Evolutionary conservation across 2,329 filamentous ascomycete genomes (phyloP), one percentile per base, ranked within the genome.

Genomic region (Microdochium nivale): DNA sequence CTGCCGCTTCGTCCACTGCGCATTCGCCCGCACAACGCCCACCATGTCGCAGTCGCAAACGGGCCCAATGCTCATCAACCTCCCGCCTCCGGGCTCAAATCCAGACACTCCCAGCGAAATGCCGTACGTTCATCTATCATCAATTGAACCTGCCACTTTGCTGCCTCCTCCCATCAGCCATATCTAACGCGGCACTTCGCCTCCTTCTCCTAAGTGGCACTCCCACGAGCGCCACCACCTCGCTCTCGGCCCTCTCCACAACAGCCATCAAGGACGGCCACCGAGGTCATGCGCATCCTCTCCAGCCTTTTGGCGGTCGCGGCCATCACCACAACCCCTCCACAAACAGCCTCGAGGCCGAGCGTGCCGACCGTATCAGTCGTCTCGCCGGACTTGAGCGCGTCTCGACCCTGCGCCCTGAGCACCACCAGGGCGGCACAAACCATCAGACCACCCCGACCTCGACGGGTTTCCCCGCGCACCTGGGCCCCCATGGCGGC

Each of bases 211-310:
- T 35, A 58, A 95, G 90, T 57, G 91, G 92, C 62, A 97, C 92
- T 2, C 92, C 92, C 2, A 96, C 94, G 58, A 95, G 90, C 59
- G 87, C 88, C 40, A 95, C 89, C 3, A 96, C 91, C 13, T 95
- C 90, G 49, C 85, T 97, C 62, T 96, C 90, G 25, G 86, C 90
- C 40, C 80, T 97, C 48, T 95, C 90, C 16, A 96, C 92, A 19
- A 94, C 90, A 13, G 92, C 92, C 49, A 96, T 96, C 77, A 96
- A 96, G 70, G 92, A 97, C 66, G 92, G 92, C 60, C 90, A 96
- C 64, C 88, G 90, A 54, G 92, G 92, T 56, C 83, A 90, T 64
- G 78, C 86, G 25, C 81, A 83, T 25, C 77, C 80, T 53, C 40
- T 44, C 40, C 68, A 69, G 53, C 75, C 79, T 52, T 75, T 75